These are phyloP conservation scores for Darksidea phi DNA, from an alignment of 495 filamentous ascomycete genomes.

Conservation along the genomic window DNA sequence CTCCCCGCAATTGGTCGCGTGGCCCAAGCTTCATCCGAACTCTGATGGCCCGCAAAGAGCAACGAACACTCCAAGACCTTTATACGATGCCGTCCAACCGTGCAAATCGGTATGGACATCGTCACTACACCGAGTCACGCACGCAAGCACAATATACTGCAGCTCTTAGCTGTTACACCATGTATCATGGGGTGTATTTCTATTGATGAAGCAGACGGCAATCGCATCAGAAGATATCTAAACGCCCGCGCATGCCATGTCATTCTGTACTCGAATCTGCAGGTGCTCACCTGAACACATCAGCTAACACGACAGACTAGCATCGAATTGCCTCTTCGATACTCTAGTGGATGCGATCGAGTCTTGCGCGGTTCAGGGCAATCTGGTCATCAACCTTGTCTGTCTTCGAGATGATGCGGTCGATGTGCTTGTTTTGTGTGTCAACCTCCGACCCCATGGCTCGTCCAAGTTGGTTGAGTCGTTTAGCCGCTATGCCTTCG, in stretches of 20 bases:
- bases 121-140: no score
- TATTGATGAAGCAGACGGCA: no score
- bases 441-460: slow-evolving; percentile 74
- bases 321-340: neutral
- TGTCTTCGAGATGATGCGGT: slow-evolving; percentile 71
- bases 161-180: no score
- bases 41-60: neutral
- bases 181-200: no score
- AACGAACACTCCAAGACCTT: no score
- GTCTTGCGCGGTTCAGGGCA: slow-evolving; percentile 28
- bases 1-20: neutral
- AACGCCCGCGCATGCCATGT: no score
- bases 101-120: no score
- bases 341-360: slow-evolving; percentile 32
- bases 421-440: slow-evolving; percentile 69
- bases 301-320: neutral
- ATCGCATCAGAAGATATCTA: no score
- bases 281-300: neutral
- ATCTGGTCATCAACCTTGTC: slow-evolving; percentile 65
- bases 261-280: no score
- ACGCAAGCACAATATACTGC: no score
- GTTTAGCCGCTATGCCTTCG: slow-evolving; percentile 45
- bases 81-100: no score
- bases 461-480: slow-evolving; percentile 64
- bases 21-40: neutral